phyloP scores from a whole-genome alignment of 192 early-diverging fungal genomes.

The Allomyces macrogynus region DNA sequence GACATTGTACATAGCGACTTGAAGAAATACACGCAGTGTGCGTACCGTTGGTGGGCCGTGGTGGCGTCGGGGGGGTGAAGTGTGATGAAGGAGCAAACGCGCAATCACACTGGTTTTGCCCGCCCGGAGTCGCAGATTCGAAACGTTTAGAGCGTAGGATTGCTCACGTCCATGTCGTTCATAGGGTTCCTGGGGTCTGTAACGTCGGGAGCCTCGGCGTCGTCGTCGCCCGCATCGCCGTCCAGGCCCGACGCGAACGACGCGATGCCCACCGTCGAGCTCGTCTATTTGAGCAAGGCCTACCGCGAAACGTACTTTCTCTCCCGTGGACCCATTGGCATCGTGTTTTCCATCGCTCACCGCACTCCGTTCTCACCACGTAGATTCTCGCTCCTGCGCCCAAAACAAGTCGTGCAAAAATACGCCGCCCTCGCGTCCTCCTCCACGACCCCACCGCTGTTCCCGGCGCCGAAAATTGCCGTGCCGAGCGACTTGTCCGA shows the following conservation, averaged over 20 bases:
- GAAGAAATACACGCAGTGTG: not conserved
- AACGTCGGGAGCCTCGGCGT: too few species aligned
- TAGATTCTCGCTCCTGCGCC: not conserved
- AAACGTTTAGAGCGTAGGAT: too few species aligned
- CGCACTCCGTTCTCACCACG: too few species aligned
- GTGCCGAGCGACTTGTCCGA: conserved; percentile 12
- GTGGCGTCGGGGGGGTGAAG: too few species aligned
- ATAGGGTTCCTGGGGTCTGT: too few species aligned
- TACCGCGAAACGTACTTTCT: not conserved
- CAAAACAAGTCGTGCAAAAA: not conserved
- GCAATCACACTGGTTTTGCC: too few species aligned
- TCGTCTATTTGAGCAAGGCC: not conserved
- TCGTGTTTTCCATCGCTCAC: too few species aligned
- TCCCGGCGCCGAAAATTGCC: not conserved
- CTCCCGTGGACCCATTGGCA: not conserved
- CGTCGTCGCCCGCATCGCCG: too few species aligned
- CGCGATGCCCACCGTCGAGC: not conserved
- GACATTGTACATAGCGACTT: not conserved
- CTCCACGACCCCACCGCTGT: not conserved
- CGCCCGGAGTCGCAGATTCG: too few species aligned
- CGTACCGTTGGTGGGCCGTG: not conserved
- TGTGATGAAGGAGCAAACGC: too few species aligned
- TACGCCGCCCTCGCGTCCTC: not conserved
- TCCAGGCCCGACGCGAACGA: too few species aligned
- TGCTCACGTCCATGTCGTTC: too few species aligned